These are phyloP conservation scores for Fallopia convolvulus DNA, from an alignment of 148 eudicot genomes.

Conservation along the genomic window DNA sequence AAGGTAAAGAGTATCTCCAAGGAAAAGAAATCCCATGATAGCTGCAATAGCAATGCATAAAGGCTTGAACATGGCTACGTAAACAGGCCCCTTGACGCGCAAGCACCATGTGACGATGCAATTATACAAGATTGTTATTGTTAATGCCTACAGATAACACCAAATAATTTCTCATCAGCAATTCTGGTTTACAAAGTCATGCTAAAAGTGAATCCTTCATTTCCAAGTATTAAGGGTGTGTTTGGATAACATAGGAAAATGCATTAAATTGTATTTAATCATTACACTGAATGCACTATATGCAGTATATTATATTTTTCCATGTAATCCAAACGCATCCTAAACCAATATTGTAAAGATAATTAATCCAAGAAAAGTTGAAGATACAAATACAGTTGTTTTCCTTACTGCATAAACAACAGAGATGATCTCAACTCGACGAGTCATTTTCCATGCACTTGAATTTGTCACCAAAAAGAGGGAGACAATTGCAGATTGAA, in stretches of 20 bases:
- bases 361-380: neutral
- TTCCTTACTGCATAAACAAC: conserved; percentile 35
- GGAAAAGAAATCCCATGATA: conserved; percentile 34
- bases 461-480: conserved; percentile 25
- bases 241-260: too few relatives aligned
- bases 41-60: conserved; percentile 40
- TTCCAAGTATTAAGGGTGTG: too few relatives aligned
- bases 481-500: conserved; percentile 30
- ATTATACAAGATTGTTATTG: conserved; percentile 23
- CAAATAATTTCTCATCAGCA: neutral
- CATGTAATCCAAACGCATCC: too few relatives aligned
- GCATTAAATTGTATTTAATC: too few relatives aligned
- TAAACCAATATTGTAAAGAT: neutral
- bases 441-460: conserved; percentile 29
- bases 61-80: conserved; percentile 45
- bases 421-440: conserved; percentile 30
- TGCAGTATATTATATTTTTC: too few relatives aligned
- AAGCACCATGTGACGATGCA: conserved; percentile 39
- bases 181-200: neutral
- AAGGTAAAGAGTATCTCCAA: conserved; percentile 41
- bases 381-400: neutral
- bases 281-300: too few relatives aligned
- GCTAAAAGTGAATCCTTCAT: neutral
- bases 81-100: conserved; percentile 43
- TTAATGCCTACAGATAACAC: conserved; percentile 21